A percentile compares a stretch with the other conserved stretches of the same genome.
Evolutionary conservation across 2,329 filamentous ascomycete species (phyloP).

Genomic region (Fusarium devonianum): DNA sequence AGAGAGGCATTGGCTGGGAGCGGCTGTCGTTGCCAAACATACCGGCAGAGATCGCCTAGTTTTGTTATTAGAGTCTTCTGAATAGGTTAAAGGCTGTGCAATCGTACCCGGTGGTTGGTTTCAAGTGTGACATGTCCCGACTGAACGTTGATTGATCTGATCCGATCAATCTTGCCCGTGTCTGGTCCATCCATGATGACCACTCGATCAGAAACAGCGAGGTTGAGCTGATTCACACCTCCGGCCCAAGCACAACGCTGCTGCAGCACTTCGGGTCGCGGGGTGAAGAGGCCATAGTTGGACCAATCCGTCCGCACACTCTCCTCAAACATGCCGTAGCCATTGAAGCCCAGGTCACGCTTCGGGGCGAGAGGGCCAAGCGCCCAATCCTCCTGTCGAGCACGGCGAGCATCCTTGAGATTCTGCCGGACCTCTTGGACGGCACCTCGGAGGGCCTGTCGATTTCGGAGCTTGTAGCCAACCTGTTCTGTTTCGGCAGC

Average conservation of each 20-base stretch:
- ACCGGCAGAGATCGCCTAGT: slow-evolving; percentile 42
- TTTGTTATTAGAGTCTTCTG: not conserved
- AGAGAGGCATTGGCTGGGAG: slow-evolving; percentile 57
- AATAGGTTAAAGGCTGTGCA: not conserved
- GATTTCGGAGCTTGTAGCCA: slow-evolving; percentile 42
- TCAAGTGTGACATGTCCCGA: slow-evolving; percentile 68
- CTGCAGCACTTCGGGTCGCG: slow-evolving; percentile 47
- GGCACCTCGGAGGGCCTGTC: slow-evolving; percentile 43
- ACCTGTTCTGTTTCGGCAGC: slow-evolving; percentile 43
- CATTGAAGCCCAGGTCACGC: slow-evolving; percentile 70
- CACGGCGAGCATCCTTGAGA: slow-evolving; percentile 52
- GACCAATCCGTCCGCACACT: slow-evolving; percentile 48
- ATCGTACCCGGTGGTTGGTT: slow-evolving; percentile 68
- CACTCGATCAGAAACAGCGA: slow-evolving; percentile 78
- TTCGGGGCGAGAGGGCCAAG: slow-evolving; percentile 80
- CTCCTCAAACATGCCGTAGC: slow-evolving; percentile 63
- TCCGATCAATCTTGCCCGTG: slow-evolving; percentile 82
- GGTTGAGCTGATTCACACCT: slow-evolving; percentile 63
- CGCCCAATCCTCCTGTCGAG: slow-evolving; percentile 78
- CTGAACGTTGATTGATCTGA: slow-evolving; percentile 63
- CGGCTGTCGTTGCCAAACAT: slow-evolving; percentile 44
- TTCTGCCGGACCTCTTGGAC: slow-evolving; percentile 46
- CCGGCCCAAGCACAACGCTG: slow-evolving; percentile 64
- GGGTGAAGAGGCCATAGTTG: slow-evolving; percentile 41
- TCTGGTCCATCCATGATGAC: slow-evolving; percentile 80